A percentile compares a stretch with the other conserved stretches of the same genome.
phyloP scores from a whole-genome alignment of 805 yeast species.

The Candida cerambycidarum region DNA sequence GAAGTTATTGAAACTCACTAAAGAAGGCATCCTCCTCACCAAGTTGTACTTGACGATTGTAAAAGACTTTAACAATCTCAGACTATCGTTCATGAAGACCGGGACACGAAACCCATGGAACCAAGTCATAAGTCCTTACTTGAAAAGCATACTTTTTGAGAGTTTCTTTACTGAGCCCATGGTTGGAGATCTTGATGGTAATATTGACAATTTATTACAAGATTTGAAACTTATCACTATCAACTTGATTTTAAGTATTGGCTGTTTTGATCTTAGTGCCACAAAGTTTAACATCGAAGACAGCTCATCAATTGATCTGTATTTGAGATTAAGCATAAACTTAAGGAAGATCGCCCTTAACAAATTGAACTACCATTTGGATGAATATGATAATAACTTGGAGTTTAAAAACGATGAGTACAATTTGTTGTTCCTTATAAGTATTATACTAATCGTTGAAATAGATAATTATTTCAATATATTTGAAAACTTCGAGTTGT shows the following conservation, averaged over 20 bases:
- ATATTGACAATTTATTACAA: conserved; percentile 1
- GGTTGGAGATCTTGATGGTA: neutral
- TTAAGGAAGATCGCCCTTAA: conserved; percentile 36
- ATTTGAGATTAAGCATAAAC: conserved; percentile 30
- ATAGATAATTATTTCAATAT: conserved; percentile 39
- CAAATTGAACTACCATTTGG: conserved; percentile 39
- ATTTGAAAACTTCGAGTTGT: conserved; percentile 41
- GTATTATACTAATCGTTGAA: conserved; percentile 37
- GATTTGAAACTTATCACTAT: conserved; percentile 25
- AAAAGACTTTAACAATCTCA: conserved; percentile 20
- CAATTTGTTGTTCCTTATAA: conserved; percentile 32
- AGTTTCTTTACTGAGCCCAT: conserved; percentile 13
- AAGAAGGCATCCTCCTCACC: conserved; percentile 4
- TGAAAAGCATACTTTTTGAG: conserved; percentile 32
- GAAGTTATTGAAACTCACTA: conserved; percentile 15
- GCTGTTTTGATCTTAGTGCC: conserved; percentile 14
- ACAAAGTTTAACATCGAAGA: conserved; percentile 12
- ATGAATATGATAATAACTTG: conserved; percentile 34
- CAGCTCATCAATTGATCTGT: conserved; percentile 22
- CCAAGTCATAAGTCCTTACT: conserved; percentile 26
- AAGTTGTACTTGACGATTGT: conserved; percentile 4
- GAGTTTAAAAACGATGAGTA: conserved; percentile 24
- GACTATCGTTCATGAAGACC: conserved; percentile 30
- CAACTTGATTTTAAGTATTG: conserved; percentile 24
- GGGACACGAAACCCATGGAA: conserved; percentile 28